Evolutionary conservation across 1,284 basidiomycete species (phyloP).

Genomic region (Naganishia sp.): DNA sequence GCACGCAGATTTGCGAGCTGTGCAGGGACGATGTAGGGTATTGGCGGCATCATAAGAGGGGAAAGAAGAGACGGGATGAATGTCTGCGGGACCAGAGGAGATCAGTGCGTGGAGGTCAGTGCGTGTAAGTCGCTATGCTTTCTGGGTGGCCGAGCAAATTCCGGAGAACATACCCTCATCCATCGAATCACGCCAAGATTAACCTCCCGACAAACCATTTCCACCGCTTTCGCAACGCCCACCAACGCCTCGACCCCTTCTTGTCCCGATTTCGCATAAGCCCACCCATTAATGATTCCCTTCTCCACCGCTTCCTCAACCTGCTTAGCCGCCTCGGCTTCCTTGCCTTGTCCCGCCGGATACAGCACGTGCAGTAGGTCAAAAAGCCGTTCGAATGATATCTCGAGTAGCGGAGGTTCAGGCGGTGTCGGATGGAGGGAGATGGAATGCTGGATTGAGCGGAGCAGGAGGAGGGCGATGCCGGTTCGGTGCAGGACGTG

Average conservation of each 20-base stretch:
- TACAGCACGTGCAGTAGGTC: conserved; percentile 19
- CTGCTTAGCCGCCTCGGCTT: conserved; percentile 38
- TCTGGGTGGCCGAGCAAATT: no score
- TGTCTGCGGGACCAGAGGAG: conserved; percentile 34
- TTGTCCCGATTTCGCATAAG: conserved; percentile 45
- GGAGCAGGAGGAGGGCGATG: conserved; percentile 45
- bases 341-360: conserved; percentile 29
- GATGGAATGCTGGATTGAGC: conserved; percentile 48
- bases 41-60: conserved; percentile 46
- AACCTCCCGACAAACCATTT: conserved; percentile 41
- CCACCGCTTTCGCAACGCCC: conserved; percentile 42
- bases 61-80: conserved; percentile 49
- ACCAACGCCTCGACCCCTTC: conserved; percentile 43
- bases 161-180: conserved; percentile 45
- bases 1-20: conserved; percentile 47
- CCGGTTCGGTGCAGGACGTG: conserved; percentile 46
- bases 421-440: conserved; percentile 46
- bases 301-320: conserved; percentile 48
- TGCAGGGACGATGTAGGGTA: conserved; percentile 40
- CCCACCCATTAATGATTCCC: conserved; percentile 43
- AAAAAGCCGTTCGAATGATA: conserved; percentile 27
- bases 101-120: neutral
- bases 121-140: neutral
- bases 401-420: conserved; percentile 40
- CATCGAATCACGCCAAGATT: conserved; percentile 47